Percentiles rank a stretch among this genome's conserved stretches.
Evolutionary conservation across 1,284 basidiomycete genomes (phyloP).

Genomic region (Boletus semigastroideus): DNA sequence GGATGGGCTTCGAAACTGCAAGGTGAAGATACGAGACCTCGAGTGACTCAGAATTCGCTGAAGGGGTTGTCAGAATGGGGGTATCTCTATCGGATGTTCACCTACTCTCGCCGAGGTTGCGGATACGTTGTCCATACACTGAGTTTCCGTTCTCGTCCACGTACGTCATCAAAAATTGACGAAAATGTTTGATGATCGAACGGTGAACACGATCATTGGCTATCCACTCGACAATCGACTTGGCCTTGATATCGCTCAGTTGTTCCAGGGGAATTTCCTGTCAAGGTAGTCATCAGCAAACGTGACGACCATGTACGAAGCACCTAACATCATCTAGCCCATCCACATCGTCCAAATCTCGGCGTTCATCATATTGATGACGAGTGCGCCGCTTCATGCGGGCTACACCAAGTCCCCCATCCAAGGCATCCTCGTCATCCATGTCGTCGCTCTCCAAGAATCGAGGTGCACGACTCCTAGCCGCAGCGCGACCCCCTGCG

Average conservation of each 20-base stretch:
- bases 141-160: conserved; percentile 90
- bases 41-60: conserved; percentile 95
- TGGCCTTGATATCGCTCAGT: conserved; percentile 95
- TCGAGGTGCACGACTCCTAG: conserved; percentile 77
- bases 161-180: conserved; percentile 94
- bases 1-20: conserved; percentile 86
- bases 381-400: conserved; percentile 79
- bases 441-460: conserved; percentile 76
- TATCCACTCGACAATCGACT: conserved; percentile 97
- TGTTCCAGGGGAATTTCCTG: conserved; percentile 95
- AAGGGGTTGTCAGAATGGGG: conserved; percentile 11
- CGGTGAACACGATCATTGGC: conserved; percentile 87
- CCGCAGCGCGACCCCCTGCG: conserved; percentile 66
- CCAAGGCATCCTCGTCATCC: conserved; percentile 62
- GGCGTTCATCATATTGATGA: conserved; percentile 86
- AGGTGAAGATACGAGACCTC: conserved; percentile 96
- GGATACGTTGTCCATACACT: conserved; percentile 94
- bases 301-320: neutral
- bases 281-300: conserved; percentile 6
- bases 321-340: conserved; percentile 74
- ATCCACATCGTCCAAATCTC: conserved; percentile 82
- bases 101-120: conserved; percentile 91
- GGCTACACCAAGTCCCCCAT: conserved; percentile 52
- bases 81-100: conserved; percentile 10
- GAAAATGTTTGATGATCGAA: conserved; percentile 91